Evolutionary conservation across 2,329 filamentous ascomycete genomes (phyloP).

Genomic region (Fusarium nelsonii): DNA sequence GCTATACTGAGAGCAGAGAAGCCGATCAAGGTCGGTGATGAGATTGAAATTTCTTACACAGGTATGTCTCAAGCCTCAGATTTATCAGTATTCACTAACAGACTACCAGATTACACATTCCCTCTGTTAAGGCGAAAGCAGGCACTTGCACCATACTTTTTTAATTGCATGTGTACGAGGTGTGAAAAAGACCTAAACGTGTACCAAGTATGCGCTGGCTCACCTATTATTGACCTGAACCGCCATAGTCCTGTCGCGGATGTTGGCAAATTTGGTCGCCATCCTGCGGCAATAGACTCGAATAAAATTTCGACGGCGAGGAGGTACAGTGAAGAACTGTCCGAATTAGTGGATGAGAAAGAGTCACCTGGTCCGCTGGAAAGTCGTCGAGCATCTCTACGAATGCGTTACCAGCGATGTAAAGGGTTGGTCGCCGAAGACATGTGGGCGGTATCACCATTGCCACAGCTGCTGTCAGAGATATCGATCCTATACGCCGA

Average conservation of each 20-base stretch:
- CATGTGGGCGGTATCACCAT: slow-evolving; percentile 64
- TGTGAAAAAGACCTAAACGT: slow-evolving; percentile 65
- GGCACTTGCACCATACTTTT: slow-evolving; percentile 64
- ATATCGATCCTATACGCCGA: slow-evolving; percentile 61
- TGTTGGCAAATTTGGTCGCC: slow-evolving; percentile 47
- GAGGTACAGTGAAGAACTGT: slow-evolving; percentile 45
- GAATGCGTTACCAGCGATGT: slow-evolving; percentile 44
- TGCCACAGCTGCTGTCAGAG: slow-evolving; percentile 60
- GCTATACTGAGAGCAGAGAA: slow-evolving; percentile 64
- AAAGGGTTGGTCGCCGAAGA: slow-evolving; percentile 43
- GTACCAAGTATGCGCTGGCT: slow-evolving; percentile 63
- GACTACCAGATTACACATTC: slow-evolving; percentile 60
- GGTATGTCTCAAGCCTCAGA: slow-evolving; percentile 53
- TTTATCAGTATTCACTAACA: slow-evolving; percentile 3
- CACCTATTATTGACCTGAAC: slow-evolving; percentile 59
- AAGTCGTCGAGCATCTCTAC: slow-evolving; percentile 43
- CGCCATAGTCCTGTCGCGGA: slow-evolving; percentile 60
- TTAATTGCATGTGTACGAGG: slow-evolving; percentile 63
- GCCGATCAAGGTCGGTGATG: slow-evolving; percentile 64
- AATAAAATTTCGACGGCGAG: slow-evolving; percentile 35
- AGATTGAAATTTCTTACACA: slow-evolving; percentile 73
- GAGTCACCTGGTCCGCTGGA: slow-evolving; percentile 44
- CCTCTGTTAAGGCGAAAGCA: slow-evolving; percentile 58
- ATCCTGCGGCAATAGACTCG: slow-evolving; percentile 45
- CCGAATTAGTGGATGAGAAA: slow-evolving; percentile 46